Percentiles rank a stretch among this genome's conserved stretches.
Conservation (phyloP, 805 yeast genomes). For the Zygosaccharomyces bailii region DNA sequence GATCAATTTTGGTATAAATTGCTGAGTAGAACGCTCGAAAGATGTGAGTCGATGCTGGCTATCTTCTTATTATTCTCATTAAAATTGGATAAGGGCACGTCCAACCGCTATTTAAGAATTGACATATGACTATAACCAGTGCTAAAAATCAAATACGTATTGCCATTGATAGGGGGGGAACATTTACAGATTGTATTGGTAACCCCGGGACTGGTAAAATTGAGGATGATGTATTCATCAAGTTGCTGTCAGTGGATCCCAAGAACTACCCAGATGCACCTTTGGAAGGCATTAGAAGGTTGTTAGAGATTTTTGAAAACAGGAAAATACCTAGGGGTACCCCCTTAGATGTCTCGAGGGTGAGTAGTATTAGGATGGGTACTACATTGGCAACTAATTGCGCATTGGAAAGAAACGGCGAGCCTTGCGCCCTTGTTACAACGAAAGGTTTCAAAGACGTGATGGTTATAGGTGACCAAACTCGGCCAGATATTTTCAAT, state of each 20-base stretch:
- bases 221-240: conserved; percentile 62
- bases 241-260: conserved; percentile 84
- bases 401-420: conserved; percentile 86
- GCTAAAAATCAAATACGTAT: conserved; percentile 29
- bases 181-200: conserved; percentile 78
- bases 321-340: conserved; percentile 52
- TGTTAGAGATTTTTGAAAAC: conserved; percentile 59
- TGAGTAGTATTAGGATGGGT: conserved; percentile 78
- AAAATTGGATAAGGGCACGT: neutral
- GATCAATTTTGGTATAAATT: no score
- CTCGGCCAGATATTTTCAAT: conserved; percentile 87
- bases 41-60: no score
- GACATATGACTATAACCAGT: neutral
- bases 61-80: no score
- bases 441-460: conserved; percentile 87
- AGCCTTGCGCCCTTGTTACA: conserved; percentile 75
- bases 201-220: conserved; percentile 45
- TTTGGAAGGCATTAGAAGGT: conserved; percentile 80
- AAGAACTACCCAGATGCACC: conserved; percentile 85
- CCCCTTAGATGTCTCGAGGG: conserved; percentile 57
- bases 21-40: neutral
- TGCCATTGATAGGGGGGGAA: conserved; percentile 76
- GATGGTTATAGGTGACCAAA: conserved; percentile 80
- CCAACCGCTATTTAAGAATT: neutral
- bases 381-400: conserved; percentile 97